Conservation (phyloP, 805 yeast genomes). For the Yamadazyma scolyti region DNA sequence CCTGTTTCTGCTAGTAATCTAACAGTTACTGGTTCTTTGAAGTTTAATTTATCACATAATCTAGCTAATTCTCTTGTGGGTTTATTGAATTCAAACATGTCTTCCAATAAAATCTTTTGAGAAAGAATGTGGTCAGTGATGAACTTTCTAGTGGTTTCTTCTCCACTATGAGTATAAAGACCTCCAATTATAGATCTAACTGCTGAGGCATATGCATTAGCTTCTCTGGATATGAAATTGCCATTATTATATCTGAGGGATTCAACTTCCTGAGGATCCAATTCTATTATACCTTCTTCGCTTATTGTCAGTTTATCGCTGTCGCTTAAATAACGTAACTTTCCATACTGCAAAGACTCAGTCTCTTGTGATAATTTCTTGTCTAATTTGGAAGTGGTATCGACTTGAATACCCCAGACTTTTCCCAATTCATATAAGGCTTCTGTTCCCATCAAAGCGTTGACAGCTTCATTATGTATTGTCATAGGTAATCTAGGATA, state of each 20-base stretch:
- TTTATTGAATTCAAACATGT: constrained; percentile 75
- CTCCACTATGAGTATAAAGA: constrained; percentile 69
- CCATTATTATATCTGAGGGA: constrained; percentile 12
- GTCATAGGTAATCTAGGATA: constrained; percentile 90
- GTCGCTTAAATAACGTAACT: constrained; percentile 48
- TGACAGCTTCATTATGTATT: constrained; percentile 71
- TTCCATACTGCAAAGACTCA: constrained; percentile 65
- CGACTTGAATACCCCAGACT: constrained; percentile 88
- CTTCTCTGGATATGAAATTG: constrained; percentile 30
- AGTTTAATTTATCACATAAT: constrained; percentile 70
- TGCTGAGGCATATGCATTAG: constrained; percentile 57
- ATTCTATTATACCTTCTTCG: constrained; percentile 50
- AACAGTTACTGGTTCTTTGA: constrained; percentile 67
- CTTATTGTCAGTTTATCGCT: constrained; percentile 22
- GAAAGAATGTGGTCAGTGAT: constrained; percentile 73
- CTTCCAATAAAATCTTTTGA: constrained; percentile 71
- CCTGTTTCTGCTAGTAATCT: constrained; percentile 93
- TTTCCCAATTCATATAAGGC: constrained; percentile 66
- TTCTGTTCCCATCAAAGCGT: constrained; percentile 66
- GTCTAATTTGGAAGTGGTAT: constrained; percentile 57
- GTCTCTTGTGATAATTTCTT: constrained; percentile 69
- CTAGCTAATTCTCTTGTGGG: constrained; percentile 83
- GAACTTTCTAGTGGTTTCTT: constrained; percentile 60
- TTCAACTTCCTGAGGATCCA: constrained; percentile 22
- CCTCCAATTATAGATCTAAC: constrained; percentile 85